phyloP scores from a whole-genome alignment of 495 filamentous ascomycete species.

The Stereocaulon alpinum region DNA sequence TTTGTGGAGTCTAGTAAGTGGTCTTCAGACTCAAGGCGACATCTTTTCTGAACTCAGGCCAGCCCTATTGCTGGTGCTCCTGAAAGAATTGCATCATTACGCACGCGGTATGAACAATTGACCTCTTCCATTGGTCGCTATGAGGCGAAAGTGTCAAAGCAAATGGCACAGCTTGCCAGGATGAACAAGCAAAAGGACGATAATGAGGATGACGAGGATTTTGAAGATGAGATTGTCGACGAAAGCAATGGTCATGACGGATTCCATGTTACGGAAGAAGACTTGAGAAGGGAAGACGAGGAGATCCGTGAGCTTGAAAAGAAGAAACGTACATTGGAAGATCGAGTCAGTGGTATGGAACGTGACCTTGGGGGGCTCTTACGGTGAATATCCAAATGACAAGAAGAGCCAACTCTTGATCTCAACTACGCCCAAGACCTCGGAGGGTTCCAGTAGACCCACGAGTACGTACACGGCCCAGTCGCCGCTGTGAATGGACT shows the following conservation, averaged over 20 bases:
- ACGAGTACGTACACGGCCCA: too few relatives aligned
- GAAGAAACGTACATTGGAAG: slow-evolving; percentile 68
- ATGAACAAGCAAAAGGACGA: slow-evolving; percentile 49
- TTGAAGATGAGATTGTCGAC: slow-evolving; percentile 32
- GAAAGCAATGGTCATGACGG: slow-evolving; percentile 22
- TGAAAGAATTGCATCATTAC: slow-evolving; percentile 62
- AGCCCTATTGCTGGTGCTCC: slow-evolving; percentile 72
- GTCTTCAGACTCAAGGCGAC: background rate
- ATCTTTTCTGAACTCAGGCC: background rate
- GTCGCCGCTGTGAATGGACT: too few relatives aligned
- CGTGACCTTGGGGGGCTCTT: slow-evolving; percentile 62
- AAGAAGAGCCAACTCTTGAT: background rate
- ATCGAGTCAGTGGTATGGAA: slow-evolving; percentile 68
- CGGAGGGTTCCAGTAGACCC: too few relatives aligned
- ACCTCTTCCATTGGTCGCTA: slow-evolving; percentile 66
- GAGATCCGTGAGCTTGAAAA: slow-evolving; percentile 67
- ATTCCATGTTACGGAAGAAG: slow-evolving; percentile 56
- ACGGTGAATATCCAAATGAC: slow-evolving; percentile 28
- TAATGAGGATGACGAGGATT: slow-evolving; percentile 26
- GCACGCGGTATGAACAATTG: slow-evolving; percentile 61
- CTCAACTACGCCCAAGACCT: background rate
- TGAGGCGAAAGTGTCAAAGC: slow-evolving; percentile 68
- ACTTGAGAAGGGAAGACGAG: slow-evolving; percentile 64
- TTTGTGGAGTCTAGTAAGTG: slow-evolving; percentile 74
- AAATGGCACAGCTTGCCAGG: slow-evolving; percentile 59